phyloP scores from a whole-genome alignment of 176 grass and related monocot genomes.

The Paspalum vaginatum region DNA sequence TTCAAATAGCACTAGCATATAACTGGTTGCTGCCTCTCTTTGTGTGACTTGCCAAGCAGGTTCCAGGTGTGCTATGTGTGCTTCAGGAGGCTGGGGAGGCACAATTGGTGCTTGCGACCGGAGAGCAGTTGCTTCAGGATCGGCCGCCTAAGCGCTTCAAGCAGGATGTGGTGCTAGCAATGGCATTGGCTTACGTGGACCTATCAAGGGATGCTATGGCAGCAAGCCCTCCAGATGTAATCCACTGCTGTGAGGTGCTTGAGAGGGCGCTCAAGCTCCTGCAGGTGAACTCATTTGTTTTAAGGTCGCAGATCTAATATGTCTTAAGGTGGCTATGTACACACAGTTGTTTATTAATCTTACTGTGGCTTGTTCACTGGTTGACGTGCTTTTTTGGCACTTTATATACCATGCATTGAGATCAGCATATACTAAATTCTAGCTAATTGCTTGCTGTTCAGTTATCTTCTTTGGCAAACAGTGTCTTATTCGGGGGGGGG shows the following conservation, averaged over 20 bases:
- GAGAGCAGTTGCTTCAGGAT: conserved; percentile 63
- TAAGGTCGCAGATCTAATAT: conserved; percentile 22
- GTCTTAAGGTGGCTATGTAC: not conserved
- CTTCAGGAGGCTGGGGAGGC: conserved; percentile 84
- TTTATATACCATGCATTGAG: not conserved
- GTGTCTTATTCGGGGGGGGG: not conserved
- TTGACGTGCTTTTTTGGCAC: too few species aligned
- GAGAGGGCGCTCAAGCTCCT: conserved; percentile 89
- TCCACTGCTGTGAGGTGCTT: conserved; percentile 88
- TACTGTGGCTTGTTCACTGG: too few species aligned
- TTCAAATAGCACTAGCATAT: not conserved
- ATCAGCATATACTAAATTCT: conserved; percentile 2
- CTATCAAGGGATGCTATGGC: conserved; percentile 86
- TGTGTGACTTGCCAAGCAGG: conserved; percentile 45
- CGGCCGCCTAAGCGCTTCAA: conserved; percentile 75
- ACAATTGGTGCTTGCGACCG: conserved; percentile 63
- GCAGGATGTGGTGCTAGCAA: conserved; percentile 88
- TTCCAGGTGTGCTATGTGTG: conserved; percentile 76
- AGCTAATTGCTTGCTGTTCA: not conserved
- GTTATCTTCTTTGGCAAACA: conserved; percentile 12
- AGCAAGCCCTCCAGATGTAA: conserved; percentile 69
- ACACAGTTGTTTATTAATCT: not conserved
- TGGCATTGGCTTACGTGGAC: conserved; percentile 92
- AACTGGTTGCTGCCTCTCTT: not conserved
- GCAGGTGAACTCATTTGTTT: conserved; percentile 53